A percentile compares a stretch with the other conserved stretches of the same genome.
phyloP scores from a whole-genome alignment of 2,329 filamentous ascomycete species.

The Coniochaeta ligniaria region DNA sequence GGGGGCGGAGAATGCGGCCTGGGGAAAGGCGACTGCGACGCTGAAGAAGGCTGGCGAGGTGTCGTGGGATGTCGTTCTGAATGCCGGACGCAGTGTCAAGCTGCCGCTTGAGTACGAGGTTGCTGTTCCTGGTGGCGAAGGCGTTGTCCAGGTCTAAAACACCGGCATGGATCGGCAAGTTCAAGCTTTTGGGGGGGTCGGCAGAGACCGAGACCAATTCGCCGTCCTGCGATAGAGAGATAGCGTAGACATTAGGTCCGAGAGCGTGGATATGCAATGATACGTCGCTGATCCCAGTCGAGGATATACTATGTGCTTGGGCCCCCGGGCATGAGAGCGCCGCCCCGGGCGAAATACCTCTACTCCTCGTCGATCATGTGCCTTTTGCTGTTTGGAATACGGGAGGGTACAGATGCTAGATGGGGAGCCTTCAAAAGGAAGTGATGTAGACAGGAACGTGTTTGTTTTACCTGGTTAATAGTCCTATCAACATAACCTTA shows the following conservation, averaged over 20 bases:
- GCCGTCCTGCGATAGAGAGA: conserved; percentile 15
- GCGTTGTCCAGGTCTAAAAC: conserved; percentile 14
- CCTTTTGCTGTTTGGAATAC: not conserved
- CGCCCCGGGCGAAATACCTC: conserved; percentile 1
- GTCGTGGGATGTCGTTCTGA: conserved; percentile 49
- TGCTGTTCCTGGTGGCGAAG: conserved; percentile 43
- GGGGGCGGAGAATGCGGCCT: conserved; percentile 28
- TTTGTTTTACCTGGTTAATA: no score
- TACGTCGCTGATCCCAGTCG: conserved; percentile 20
- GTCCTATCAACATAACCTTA: no score
- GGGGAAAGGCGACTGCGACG: conserved; percentile 47
- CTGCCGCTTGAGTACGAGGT: conserved; percentile 56
- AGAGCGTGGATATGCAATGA: conserved; percentile 15
- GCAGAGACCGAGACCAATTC: not conserved
- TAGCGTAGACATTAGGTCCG: conserved; percentile 11
- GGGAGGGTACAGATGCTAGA: no score
- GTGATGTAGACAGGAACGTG: no score
- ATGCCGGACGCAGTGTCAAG: conserved; percentile 49
- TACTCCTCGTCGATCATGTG: not conserved
- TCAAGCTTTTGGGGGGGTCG: not conserved
- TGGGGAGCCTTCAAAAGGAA: no score
- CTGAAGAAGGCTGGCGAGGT: conserved; percentile 52
- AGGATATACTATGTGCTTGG: conserved; percentile 19
- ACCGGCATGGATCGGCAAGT: not conserved
- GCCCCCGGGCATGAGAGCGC: conserved; percentile 7